Evolutionary conservation across 192 early-diverging fungal genomes (phyloP), one percentile per base, ranked within the genome.

Genomic region (Entomortierella lignicola): DNA sequence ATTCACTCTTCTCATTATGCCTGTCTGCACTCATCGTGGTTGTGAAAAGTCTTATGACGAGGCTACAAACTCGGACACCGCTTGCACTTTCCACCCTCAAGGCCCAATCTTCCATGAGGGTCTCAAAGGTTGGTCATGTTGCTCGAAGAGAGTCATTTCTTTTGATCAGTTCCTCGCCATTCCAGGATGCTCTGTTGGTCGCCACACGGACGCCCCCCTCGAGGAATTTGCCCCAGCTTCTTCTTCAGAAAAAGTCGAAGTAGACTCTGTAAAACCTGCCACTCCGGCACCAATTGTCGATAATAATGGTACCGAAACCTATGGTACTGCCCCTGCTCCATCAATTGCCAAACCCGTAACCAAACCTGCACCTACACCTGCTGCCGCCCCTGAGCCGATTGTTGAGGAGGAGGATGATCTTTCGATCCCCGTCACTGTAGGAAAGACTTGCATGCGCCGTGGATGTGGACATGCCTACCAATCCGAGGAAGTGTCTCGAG

Each of bases 41-140:
- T 99, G 98, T 80, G 94, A 92, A 69, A 90, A 97, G 82, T 79
- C 87, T 27, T 99, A 89, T 77, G 85, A 90, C 31, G 93, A 92
- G 61, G 83, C 85, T 2, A 82, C 86, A 23, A 97, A 97, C 73
- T 80, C 84, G 43, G 86, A 92, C 60, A 90, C 88, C 50, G 88
- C 94, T 8, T 97, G 97, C 87, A 90, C 91, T 66, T 94, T 90
- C 85, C 98, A 99, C 70, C 85, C 95, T 2, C 92, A 92, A 26
- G 90, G 85, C 23, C 98, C 98, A 20, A 89, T 96, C 53, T 99
- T 99, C 84, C 98, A 98, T 83, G 98, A 99, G 77, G 98, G 96
- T 69, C 85, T 92, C 48, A 94, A 96, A 84, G 94, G 96, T 48
- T 99, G 96, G 96, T 90, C 90, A 50, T 99, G 98, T 84, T 99